A percentile compares a stretch with the other conserved stretches of the same genome.
Conservation (phyloP, 2,329 filamentous ascomycete species). For the Immersiporthe knoxdaviesiana region DNA sequence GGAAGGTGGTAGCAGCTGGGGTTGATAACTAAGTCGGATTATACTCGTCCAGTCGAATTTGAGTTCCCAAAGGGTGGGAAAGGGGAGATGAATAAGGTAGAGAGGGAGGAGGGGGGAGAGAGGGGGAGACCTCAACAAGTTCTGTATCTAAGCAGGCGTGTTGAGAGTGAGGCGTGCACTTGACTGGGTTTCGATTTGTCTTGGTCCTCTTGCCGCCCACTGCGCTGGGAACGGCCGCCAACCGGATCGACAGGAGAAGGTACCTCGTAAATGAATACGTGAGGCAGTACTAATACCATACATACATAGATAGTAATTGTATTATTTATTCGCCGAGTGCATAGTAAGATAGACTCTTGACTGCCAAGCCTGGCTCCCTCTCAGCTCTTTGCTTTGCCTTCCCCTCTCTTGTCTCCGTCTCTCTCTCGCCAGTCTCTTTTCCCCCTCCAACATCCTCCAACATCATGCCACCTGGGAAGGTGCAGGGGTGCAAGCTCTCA, state of each 20-base stretch:
- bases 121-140: slow-evolving; percentile 1
- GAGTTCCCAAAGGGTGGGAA: background rate
- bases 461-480: background rate
- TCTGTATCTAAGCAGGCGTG: slow-evolving; percentile 2
- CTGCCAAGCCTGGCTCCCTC: background rate
- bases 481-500: background rate
- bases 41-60: background rate
- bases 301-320: too few relatives aligned
- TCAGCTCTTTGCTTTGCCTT: background rate
- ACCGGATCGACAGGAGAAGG: slow-evolving; percentile 19
- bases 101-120: too few relatives aligned
- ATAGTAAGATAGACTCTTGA: background rate
- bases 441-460: background rate
- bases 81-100: background rate
- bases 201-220: background rate
- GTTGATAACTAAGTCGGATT: background rate
- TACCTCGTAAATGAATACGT: background rate
- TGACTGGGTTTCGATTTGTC: background rate
- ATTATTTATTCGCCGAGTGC: background rate
- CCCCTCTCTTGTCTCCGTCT: background rate
- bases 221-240: slow-evolving; percentile 2
- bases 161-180: background rate
- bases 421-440: too few relatives aligned
- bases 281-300: too few relatives aligned
- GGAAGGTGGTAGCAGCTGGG: slow-evolving; percentile 16